Percentiles rank a stretch among this genome's conserved stretches.
Evolutionary conservation across 441 rosid genomes (phyloP).

Genomic region (Adansonia madagascariensis): DNA sequence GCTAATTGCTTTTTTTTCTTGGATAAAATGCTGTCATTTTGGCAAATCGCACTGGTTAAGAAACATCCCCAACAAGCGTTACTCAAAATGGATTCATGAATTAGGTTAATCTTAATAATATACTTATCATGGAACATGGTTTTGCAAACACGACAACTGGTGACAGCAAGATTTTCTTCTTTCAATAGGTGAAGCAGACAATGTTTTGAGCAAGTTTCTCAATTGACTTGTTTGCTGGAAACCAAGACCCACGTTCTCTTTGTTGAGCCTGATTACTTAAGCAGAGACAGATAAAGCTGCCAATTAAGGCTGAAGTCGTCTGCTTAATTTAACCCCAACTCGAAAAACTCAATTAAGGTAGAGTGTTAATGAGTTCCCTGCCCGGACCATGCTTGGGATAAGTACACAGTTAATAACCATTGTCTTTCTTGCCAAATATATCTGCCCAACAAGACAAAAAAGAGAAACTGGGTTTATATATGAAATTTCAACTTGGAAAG

Average conservation of each 20-base stretch:
- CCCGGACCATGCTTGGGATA: not conserved
- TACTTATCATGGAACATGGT: not conserved
- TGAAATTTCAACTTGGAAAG: not conserved
- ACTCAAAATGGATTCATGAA: not conserved
- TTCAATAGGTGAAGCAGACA: not conserved
- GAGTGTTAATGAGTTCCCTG: not conserved
- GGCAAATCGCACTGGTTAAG: not conserved
- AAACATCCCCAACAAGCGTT: not conserved
- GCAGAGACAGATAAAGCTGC: not conserved
- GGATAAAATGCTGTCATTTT: not conserved
- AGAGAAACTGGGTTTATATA: slow-evolving; percentile 1
- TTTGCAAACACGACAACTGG: not conserved
- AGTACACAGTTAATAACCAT: not conserved
- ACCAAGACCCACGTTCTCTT: not conserved
- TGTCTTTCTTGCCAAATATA: not conserved
- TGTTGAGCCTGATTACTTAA: not conserved
- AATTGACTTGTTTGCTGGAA: slow-evolving; percentile 7
- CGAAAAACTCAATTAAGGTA: not conserved
- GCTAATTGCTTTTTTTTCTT: not conserved
- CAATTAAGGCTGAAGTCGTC: not conserved
- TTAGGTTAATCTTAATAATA: not conserved
- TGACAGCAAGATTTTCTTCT: slow-evolving; percentile 5
- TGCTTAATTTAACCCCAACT: not conserved
- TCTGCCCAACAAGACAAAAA: not conserved
- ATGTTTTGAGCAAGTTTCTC: not conserved